Conservation (phyloP, 1,284 basidiomycete species). For the Apiotrichum gracile region DNA sequence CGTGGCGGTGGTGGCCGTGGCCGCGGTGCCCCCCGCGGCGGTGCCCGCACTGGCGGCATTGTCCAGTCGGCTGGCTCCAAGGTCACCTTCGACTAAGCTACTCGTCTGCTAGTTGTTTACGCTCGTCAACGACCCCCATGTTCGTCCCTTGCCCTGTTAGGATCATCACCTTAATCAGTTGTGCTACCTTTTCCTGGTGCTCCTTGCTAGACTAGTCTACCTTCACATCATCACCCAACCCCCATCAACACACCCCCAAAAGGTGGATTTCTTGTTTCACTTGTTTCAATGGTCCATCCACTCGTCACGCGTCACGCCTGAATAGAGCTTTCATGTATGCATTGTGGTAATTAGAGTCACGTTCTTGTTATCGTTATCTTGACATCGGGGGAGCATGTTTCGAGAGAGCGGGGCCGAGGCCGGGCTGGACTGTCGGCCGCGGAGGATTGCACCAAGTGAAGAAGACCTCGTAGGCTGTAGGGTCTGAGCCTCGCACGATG, state of each 20-base stretch:
- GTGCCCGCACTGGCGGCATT: slow-evolving; percentile 66
- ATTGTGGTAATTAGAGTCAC: slow-evolving; percentile 3
- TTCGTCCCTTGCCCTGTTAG: too few relatives aligned
- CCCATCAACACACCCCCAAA: neutral
- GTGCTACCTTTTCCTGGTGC: neutral
- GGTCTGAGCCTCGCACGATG: too few relatives aligned
- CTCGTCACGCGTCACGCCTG: slow-evolving; percentile 6
- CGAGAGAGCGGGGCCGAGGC: too few relatives aligned
- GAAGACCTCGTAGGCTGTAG: too few relatives aligned
- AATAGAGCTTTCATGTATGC: slow-evolving; percentile 9
- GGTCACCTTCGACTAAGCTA: slow-evolving; percentile 60
- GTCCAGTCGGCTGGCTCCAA: slow-evolving; percentile 71
- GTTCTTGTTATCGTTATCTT: too few relatives aligned
- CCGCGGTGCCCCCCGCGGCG: slow-evolving; percentile 44
- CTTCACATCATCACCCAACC: neutral
- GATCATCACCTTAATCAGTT: too few relatives aligned
- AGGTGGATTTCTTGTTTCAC: slow-evolving; percentile 1
- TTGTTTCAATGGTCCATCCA: neutral
- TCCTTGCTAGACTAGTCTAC: neutral
- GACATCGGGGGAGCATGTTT: too few relatives aligned
- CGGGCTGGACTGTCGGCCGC: too few relatives aligned
- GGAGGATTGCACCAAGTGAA: too few relatives aligned
- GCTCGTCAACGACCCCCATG: too few relatives aligned
- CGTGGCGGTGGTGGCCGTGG: slow-evolving; percentile 50
- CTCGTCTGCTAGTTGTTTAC: neutral